Evolutionary conservation across 2,329 filamentous ascomycete genomes (phyloP).

Genomic region (Penicillium freii): DNA sequence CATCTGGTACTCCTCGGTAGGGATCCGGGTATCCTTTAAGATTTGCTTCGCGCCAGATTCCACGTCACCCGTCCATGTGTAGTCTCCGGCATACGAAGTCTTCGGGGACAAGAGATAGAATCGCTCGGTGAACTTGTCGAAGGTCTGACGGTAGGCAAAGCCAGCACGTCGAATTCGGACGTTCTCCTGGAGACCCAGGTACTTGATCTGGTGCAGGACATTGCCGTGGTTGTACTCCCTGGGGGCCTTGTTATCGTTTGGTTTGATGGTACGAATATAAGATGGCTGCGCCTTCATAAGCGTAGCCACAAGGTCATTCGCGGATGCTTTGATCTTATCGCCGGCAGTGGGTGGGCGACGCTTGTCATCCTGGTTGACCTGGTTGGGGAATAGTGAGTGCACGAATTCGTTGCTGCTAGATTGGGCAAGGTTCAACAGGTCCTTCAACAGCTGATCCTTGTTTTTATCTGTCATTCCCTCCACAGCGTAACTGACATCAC

Average conservation of each 20-base stretch:
- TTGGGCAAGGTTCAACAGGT: conserved; percentile 81
- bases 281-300: conserved; percentile 97
- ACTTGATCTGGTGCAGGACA: conserved; percentile 97
- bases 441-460: conserved; percentile 95
- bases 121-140: conserved; percentile 96
- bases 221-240: conserved; percentile 89
- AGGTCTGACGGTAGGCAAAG: conserved; percentile 94
- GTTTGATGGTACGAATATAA: conserved; percentile 98
- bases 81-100: conserved; percentile 94
- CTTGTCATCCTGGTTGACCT: conserved; percentile 94
- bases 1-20: conserved; percentile 93
- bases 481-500: conserved; percentile 90
- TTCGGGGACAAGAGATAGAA: conserved; percentile 95
- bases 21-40: conserved; percentile 93
- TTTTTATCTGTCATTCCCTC: conserved; percentile 99
- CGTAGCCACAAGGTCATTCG: conserved; percentile 90
- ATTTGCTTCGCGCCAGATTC: conserved; percentile 89
- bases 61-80: conserved; percentile 88
- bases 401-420: conserved; percentile 82
- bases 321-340: conserved; percentile 92
- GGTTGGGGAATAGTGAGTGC: conserved; percentile 82
- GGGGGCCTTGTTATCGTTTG: conserved; percentile 97
- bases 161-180: conserved; percentile 94
- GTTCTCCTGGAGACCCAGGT: conserved; percentile 98
- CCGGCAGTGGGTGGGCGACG: conserved; percentile 90